Base-by-base conservation (phyloP, 345 rosid species). In the Cardamine occulta region DNA sequence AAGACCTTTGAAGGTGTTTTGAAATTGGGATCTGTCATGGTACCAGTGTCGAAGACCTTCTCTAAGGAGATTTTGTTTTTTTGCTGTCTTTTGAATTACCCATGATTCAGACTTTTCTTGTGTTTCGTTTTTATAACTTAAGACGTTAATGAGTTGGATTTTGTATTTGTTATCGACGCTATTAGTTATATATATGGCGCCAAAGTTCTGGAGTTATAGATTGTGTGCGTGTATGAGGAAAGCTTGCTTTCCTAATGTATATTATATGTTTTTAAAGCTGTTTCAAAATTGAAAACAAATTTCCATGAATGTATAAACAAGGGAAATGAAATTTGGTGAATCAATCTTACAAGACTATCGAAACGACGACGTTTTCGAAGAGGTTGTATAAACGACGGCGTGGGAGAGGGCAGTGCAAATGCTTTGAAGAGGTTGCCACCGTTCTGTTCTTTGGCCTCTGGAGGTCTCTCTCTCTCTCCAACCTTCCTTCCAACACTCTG, bases 1-100 rank as follows among this genome's bases (percentile, higher is more conserved):
- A 87, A 73, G 96, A 89, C 14, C 82, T 91, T 68, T 86, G 85
- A 89, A 70, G 53, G 54, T 40, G 4, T 32, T 1, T 32, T 32
- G 29, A 8, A 31, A 7, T 24, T n/a, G 2, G 32, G 6, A 7
- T 34, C 32, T 37, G 7, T 29, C 47, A 59, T 40, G 62, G 24
- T 12, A 34, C 29, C n/a, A 15, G 40, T 15, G 32, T 48, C 39
- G 55, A 66, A 74, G 65, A 8, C 6, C 23, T 57, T 39, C 29
- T 35, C 54, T 47, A 26, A 21, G n/a, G 9, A 48, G 61, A 29
- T 65, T 51, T 29, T 72, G 18, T 18, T 39, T 72, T 49, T 72
- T 44, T 34, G 54, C 2, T 56, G 60, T 56, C 44, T 28, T 64
- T 44, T 63, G 45, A 77, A n/a, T 63, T 26, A 40, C 48, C 44